A percentile compares a stretch with the other conserved stretches of the same genome.
phyloP scores from a whole-genome alignment of 2,329 filamentous ascomycete species.

The Penicillium sp. region DNA sequence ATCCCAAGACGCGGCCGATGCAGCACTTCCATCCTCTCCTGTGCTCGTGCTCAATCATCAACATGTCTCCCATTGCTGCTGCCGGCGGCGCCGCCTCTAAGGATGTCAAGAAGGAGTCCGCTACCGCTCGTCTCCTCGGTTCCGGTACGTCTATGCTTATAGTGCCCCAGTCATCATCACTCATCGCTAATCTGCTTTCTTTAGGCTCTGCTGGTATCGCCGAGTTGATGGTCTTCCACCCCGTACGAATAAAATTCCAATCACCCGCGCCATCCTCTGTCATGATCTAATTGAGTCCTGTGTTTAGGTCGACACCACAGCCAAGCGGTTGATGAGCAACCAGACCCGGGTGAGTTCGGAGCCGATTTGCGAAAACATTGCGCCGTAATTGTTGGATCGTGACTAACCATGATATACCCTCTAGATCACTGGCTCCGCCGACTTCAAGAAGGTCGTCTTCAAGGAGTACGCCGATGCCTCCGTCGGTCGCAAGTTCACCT shows the following conservation, averaged over 20 bases:
- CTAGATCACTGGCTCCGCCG: conserved; percentile 61
- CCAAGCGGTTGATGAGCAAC: conserved; percentile 99
- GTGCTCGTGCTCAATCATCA: conserved; percentile 12
- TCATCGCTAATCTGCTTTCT: conserved; percentile 14
- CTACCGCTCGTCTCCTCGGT: conserved; percentile 82
- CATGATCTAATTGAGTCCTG: conserved; percentile 11
- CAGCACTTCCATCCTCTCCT: conserved; percentile 20
- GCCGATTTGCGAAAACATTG: conserved; percentile 2
- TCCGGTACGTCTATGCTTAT: conserved; percentile 67
- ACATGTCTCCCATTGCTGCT: conserved; percentile 61
- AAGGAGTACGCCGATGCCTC: conserved; percentile 79
- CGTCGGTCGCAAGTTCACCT: conserved; percentile 79
- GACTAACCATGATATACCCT: conserved; percentile 10
- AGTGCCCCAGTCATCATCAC: background rate
- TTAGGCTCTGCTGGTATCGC: conserved; percentile 89
- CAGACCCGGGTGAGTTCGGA: conserved; percentile 67
- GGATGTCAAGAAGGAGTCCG: conserved; percentile 82
- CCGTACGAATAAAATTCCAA: conserved; percentile 59
- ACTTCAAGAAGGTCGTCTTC: conserved; percentile 92
- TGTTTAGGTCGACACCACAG: conserved; percentile 87
- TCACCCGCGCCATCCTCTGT: background rate
- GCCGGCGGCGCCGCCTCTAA: conserved; percentile 55
- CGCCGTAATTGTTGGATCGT: conserved; percentile 5
- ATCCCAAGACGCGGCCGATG: conserved; percentile 16
- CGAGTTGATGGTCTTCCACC: conserved; percentile 91